Evolutionary conservation across 768 basidiomycete genomes (phyloP).

Genomic region (Tricholoma saponaceum): DNA sequence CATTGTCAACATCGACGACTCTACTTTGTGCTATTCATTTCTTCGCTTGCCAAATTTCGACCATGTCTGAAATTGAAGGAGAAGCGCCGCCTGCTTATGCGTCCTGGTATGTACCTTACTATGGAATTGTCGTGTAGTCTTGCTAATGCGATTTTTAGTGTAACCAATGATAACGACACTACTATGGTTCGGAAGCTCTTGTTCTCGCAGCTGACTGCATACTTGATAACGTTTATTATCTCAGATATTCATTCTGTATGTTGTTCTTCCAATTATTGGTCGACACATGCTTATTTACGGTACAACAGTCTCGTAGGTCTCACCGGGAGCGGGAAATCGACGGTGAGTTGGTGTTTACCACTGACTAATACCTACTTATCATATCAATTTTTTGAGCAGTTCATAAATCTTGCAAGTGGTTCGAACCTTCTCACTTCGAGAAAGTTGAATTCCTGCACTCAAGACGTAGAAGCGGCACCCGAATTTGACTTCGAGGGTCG

Average conservation of each 20-base stretch:
- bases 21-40: too few relatives aligned
- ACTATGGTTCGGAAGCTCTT: neutral
- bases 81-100: neutral
- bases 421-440: neutral
- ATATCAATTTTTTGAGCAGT: neutral
- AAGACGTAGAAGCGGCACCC: neutral
- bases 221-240: neutral
- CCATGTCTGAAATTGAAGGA: neutral
- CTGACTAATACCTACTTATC: too few relatives aligned
- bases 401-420: neutral
- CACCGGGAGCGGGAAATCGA: conserved; percentile 1
- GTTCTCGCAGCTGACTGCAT: neutral
- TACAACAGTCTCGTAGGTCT: neutral
- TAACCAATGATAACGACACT: neutral
- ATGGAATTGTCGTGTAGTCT: neutral
- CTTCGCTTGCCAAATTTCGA: neutral
- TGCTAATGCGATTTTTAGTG: neutral
- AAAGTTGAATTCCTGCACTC: neutral
- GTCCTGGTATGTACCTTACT: neutral
- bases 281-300: neutral
- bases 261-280: neutral
- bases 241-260: neutral
- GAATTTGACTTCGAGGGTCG: conserved; percentile 25
- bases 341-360: neutral
- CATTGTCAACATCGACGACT: too few relatives aligned